phyloP scores from a whole-genome alignment of 2,329 filamentous ascomycete species.

The Aschersonia sp. region DNA sequence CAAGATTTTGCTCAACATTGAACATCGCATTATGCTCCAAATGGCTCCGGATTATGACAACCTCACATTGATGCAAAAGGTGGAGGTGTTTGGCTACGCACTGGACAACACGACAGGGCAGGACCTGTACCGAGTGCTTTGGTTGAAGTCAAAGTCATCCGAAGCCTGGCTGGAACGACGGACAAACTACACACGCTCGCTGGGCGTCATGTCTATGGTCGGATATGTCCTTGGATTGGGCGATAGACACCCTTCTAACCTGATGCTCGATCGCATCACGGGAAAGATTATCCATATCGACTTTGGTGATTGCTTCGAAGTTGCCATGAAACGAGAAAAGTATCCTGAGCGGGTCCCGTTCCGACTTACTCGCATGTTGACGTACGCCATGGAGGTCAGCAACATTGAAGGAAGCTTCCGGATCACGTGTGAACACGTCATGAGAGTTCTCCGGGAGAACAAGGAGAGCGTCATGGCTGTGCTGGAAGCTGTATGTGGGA shows the following conservation, averaged over 20 bases:
- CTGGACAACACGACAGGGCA: slow-evolving; percentile 98
- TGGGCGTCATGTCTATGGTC: slow-evolving; percentile 99
- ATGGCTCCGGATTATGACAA: slow-evolving; percentile 99
- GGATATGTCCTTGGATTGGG: slow-evolving; percentile 95
- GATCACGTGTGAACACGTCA: slow-evolving; percentile 95
- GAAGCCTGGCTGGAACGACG: slow-evolving; percentile 95
- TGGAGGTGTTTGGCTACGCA: slow-evolving; percentile 97
- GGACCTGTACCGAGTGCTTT: slow-evolving; percentile 92
- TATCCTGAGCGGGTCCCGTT: slow-evolving; percentile 97
- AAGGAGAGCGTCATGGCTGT: slow-evolving; percentile 99
- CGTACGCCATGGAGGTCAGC: slow-evolving; percentile 99
- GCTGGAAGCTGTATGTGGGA: slow-evolving; percentile 70
- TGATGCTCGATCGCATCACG: slow-evolving; percentile 92
- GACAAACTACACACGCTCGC: slow-evolving; percentile 95
- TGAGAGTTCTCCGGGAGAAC: slow-evolving; percentile 90
- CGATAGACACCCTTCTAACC: slow-evolving; percentile 91
- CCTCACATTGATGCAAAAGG: slow-evolving; percentile 98
- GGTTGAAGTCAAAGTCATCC: slow-evolving; percentile 97
- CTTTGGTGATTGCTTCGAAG: slow-evolving; percentile 98
- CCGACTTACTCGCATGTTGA: slow-evolving; percentile 95
- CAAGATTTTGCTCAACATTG: slow-evolving; percentile 96
- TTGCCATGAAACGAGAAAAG: slow-evolving; percentile 98
- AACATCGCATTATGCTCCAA: slow-evolving; percentile 98
- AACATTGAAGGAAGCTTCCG: slow-evolving; percentile 98
- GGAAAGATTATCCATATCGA: slow-evolving; percentile 98